Percentiles rank a stretch among this genome's conserved stretches.
These are phyloP conservation scores for Tricholoma terreum DNA, from an alignment of 768 basidiomycete genomes.

Conservation along the genomic window DNA sequence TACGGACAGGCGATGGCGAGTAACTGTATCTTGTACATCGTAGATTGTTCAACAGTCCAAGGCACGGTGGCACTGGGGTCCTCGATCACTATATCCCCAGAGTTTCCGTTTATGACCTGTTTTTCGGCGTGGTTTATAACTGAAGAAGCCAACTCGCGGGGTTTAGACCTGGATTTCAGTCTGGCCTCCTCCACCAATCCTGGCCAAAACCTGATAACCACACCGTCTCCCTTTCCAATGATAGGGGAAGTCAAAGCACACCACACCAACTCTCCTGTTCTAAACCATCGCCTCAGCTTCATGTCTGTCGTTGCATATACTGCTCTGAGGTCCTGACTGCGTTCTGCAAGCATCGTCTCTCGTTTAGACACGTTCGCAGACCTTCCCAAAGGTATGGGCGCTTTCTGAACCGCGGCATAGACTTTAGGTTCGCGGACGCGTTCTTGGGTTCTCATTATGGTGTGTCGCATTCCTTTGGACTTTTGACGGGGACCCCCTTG, in stretches of 20 bases:
- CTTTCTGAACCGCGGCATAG: constrained; percentile 42
- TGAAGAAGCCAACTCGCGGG: constrained; percentile 14
- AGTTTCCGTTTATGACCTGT: background rate
- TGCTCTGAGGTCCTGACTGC: constrained; percentile 62
- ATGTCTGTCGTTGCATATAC: constrained; percentile 43
- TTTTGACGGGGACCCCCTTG: constrained; percentile 17
- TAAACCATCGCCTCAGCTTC: constrained; percentile 55
- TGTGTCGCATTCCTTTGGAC: constrained; percentile 21
- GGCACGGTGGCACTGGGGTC: constrained; percentile 26
- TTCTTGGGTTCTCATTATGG: constrained; percentile 18
- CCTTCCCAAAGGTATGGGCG: constrained; percentile 25
- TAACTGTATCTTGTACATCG: constrained; percentile 65
- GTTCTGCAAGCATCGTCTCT: constrained; percentile 55
- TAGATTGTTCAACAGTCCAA: constrained; percentile 62
- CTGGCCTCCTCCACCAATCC: constrained; percentile 59
- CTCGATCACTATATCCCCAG: constrained; percentile 22
- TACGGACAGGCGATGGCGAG: constrained; percentile 53
- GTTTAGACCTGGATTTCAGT: constrained; percentile 43
- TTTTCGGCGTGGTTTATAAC: constrained; percentile 2
- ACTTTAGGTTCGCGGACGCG: constrained; percentile 26
- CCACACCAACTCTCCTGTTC: constrained; percentile 73
- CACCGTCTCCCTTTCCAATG: constrained; percentile 30
- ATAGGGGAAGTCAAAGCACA: constrained; percentile 56
- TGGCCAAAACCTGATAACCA: constrained; percentile 70
- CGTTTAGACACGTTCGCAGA: constrained; percentile 34